Evolutionary conservation across 2,329 filamentous ascomycete genomes (phyloP).

Genomic region (Lecanosticta acicola): DNA sequence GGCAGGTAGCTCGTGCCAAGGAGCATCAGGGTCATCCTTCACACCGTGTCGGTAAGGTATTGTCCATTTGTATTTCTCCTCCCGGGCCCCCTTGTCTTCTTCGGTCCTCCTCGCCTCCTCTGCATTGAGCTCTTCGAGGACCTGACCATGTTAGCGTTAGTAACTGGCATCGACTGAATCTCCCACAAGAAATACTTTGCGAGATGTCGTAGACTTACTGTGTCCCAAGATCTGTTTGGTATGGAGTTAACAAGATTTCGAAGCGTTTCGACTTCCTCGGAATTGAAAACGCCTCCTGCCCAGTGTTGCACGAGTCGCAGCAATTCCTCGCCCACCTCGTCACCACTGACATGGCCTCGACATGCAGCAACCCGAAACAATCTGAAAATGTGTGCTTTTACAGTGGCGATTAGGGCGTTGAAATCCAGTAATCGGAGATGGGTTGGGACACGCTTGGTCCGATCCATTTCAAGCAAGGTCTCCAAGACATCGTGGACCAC

Average conservation of each 20-base stretch:
- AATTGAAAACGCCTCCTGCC: background rate
- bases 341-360: conserved; percentile 1
- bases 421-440: background rate
- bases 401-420: background rate
- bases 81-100: conserved; percentile 3
- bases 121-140: background rate
- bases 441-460: background rate
- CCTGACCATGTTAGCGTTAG: background rate
- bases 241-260: background rate
- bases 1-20: conserved; percentile 31
- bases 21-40: conserved; percentile 22
- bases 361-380: conserved; percentile 4
- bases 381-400: background rate
- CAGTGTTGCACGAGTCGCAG: background rate
- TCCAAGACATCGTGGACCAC: conserved; percentile 19
- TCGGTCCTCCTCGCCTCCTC: conserved; percentile 7
- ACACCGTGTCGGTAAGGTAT: conserved; percentile 25
- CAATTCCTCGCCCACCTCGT: conserved; percentile 7
- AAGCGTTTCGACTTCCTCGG: conserved; percentile 4
- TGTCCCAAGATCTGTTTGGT: conserved; percentile 2
- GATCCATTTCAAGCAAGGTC: conserved; percentile 1
- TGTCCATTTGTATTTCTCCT: conserved; percentile 13
- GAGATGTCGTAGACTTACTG: too few species aligned
- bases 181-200: too few species aligned
- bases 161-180: too few species aligned